Evolutionary conservation across 805 yeast genomes (phyloP), one percentile per base, ranked within the genome.

Genomic region (Candida sanyiensis): DNA sequence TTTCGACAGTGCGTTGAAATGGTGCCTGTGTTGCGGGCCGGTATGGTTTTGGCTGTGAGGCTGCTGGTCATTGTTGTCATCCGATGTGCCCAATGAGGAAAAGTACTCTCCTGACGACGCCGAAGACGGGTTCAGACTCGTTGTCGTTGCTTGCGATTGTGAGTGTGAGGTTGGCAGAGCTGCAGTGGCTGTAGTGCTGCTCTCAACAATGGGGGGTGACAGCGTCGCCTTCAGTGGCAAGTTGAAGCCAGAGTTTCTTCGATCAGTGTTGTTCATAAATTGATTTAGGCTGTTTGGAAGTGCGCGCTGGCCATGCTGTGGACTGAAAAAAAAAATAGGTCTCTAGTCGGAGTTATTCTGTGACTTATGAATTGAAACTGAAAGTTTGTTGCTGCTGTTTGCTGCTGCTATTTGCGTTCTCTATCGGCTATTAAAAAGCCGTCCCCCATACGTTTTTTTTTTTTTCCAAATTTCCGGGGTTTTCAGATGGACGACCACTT

Each of bases 191-290:
- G 36, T 34, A 35, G 21, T 28, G 23, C 17, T 43, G 34, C 13
- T 30, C 36, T 20, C 32, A 16, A 52, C 49, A 27, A 46, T 36
- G 9, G 57, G 48, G 3, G 56, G 51, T 2, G 55, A 44, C 1
- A 44, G 40, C 2, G 47, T 21, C 1, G 48, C 54, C 42, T 51
- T 52, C 25, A 35, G 25, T 7, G 42, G 40, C 25, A 47, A 30
- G 5, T 33, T 27, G 15, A 40, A 20, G 7, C 43, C 33, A 10
- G 40, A 39, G 13, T 39, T 30, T 16, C 30, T 17, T 17, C 33
- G 31, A 25, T 31, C 42, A 18, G 21, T 39, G 22, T 21, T 20
- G 22, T 21, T 20, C 33, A 35, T 35, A 29, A 29, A 29, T 5
- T 23, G 26, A 9, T 9, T 23, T 23, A 9, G 26, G 9, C 12